Evolutionary conservation across 2,329 filamentous ascomycete species (phyloP).

Genomic region (Zymoseptoria crescenta): DNA sequence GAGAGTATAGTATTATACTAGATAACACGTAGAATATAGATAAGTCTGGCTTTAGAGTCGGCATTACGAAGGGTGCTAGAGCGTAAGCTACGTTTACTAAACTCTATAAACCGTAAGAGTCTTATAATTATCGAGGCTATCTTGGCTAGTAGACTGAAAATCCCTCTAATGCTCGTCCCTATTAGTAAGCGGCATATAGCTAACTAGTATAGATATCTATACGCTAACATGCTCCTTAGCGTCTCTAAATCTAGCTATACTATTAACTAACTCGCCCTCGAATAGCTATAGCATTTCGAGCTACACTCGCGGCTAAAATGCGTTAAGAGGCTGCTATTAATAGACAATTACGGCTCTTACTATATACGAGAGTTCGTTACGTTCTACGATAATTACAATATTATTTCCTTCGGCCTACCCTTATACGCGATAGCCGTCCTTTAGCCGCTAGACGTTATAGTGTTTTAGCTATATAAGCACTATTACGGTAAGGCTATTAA

Average conservation of each 20-base stretch:
- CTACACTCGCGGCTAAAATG: not conserved
- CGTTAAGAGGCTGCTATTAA: constrained; percentile 2
- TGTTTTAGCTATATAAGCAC: constrained; percentile 18
- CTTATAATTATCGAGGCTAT: not conserved
- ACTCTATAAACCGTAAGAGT: not conserved
- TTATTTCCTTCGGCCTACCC: constrained; percentile 5
- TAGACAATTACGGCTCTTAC: constrained; percentile 6
- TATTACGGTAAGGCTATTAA: constrained; percentile 12
- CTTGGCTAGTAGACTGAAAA: not conserved
- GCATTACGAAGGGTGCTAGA: not conserved
- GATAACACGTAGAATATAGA: constrained; percentile 1
- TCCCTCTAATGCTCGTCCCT: not conserved
- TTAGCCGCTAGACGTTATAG: constrained; percentile 8
- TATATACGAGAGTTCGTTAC: constrained; percentile 7
- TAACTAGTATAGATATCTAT: not conserved
- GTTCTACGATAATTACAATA: constrained; percentile 1
- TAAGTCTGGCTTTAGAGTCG: constrained; percentile 2
- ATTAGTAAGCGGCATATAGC: not conserved
- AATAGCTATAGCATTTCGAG: constrained; percentile 11
- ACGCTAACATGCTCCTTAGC: not conserved
- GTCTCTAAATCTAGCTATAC: constrained; percentile 3
- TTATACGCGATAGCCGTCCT: constrained; percentile 7
- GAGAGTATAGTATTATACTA: too few relatives aligned
- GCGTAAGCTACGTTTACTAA: not conserved
- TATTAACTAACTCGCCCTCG: constrained; percentile 5